Evolutionary conservation across 257 asterid genomes (phyloP).

Genomic region (Capsicum baccatum): DNA sequence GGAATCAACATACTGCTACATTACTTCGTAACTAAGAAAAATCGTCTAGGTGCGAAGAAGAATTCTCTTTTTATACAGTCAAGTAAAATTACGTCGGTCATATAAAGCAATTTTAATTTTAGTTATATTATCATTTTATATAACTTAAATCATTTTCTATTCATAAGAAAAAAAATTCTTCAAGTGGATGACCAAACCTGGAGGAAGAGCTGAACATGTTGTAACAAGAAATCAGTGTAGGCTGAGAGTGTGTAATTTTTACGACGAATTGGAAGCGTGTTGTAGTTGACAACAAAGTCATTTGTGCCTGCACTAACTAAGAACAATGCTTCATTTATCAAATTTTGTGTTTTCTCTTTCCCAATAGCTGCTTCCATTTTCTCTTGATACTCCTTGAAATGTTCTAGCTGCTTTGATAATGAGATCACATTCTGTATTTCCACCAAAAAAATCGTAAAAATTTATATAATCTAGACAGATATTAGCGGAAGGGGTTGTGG

Average conservation of each 20-base stretch:
- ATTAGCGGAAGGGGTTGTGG: neutral
- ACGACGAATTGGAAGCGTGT: slow-evolving; percentile 61
- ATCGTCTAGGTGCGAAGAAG: too few relatives aligned
- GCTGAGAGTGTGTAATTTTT: slow-evolving; percentile 46
- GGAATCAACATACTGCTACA: too few relatives aligned
- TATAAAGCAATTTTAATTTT: neutral
- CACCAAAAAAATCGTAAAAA: neutral
- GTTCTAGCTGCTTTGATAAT: slow-evolving; percentile 50
- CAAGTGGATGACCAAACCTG: slow-evolving; percentile 50
- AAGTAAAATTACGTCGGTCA: too few relatives aligned
- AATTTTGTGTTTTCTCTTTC: slow-evolving; percentile 45
- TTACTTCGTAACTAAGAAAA: too few relatives aligned
- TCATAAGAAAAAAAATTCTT: neutral
- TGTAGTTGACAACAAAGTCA: slow-evolving; percentile 70
- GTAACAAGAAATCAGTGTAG: slow-evolving; percentile 54
- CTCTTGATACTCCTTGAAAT: slow-evolving; percentile 55
- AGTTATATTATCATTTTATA: neutral
- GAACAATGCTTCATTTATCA: slow-evolving; percentile 54
- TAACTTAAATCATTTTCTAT: too few relatives aligned
- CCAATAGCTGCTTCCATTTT: slow-evolving; percentile 54
- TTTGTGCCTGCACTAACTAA: slow-evolving; percentile 82
- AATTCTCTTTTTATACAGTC: too few relatives aligned
- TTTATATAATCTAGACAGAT: neutral
- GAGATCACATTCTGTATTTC: slow-evolving; percentile 63
- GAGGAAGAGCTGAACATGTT: slow-evolving; percentile 43